Evolutionary conservation across 805 yeast species (phyloP).

Genomic region (Cyberlindnera mycetangii): DNA sequence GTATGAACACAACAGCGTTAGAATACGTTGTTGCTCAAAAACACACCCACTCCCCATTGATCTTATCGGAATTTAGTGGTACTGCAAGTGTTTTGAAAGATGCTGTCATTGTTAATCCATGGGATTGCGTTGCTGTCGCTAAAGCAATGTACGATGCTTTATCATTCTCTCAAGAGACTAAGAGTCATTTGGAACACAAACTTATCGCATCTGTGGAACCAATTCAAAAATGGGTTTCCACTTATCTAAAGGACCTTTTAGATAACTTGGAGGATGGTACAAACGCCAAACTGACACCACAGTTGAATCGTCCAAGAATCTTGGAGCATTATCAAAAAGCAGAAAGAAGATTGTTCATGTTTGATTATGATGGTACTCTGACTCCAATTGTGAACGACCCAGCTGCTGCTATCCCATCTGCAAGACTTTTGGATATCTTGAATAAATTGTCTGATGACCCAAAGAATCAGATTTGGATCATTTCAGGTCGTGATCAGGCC

Average conservation of each 20-base stretch:
- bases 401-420: constrained; percentile 95
- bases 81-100: constrained; percentile 68
- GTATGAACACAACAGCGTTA: constrained; percentile 92
- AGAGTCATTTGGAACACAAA: constrained; percentile 44
- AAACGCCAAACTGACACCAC: constrained; percentile 64
- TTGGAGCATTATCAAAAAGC: constrained; percentile 58
- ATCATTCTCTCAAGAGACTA: constrained; percentile 46
- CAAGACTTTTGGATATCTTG: constrained; percentile 58
- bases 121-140: constrained; percentile 95
- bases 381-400: constrained; percentile 97
- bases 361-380: constrained; percentile 96
- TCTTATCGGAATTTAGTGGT: constrained; percentile 92
- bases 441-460: constrained; percentile 68
- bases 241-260: constrained; percentile 51
- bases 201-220: constrained; percentile 69
- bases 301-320: constrained; percentile 69
- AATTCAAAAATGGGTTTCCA: constrained; percentile 76
- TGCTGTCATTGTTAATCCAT: constrained; percentile 87
- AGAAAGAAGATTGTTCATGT: constrained; percentile 70
- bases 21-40: constrained; percentile 91
- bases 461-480: constrained; percentile 86
- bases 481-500: constrained; percentile 90
- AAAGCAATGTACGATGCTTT: constrained; percentile 73
- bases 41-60: constrained; percentile 67
- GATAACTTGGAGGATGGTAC: constrained; percentile 37